phyloP scores from a whole-genome alignment of 768 basidiomycete genomes.

The Suillus variegatus region DNA sequence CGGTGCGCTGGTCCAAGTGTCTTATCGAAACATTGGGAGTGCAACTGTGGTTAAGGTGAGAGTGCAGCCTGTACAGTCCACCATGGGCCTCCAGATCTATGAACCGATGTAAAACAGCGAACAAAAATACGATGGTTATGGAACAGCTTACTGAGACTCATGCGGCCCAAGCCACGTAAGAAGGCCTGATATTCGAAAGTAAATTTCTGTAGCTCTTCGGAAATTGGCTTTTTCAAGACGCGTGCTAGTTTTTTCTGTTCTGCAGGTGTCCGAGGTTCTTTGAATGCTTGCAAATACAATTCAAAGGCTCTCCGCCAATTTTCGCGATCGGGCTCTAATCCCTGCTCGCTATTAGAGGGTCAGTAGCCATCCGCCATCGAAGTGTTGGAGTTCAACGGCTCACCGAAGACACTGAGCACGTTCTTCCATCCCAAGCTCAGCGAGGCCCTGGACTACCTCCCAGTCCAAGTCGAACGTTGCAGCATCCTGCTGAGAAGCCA shows the following conservation, averaged over 20 bases:
- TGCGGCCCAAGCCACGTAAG: constrained; percentile 68
- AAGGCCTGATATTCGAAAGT: constrained; percentile 81
- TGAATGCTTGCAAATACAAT: constrained; percentile 63
- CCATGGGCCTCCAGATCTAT: constrained; percentile 83
- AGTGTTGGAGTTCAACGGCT: not conserved
- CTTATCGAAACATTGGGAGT: constrained; percentile 77
- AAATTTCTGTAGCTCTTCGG: constrained; percentile 50
- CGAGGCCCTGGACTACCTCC: constrained; percentile 59
- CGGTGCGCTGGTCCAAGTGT: constrained; percentile 68
- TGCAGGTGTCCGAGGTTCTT: constrained; percentile 46
- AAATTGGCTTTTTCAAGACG: constrained; percentile 51
- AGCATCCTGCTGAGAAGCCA: constrained; percentile 51
- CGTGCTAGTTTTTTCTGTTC: constrained; percentile 61
- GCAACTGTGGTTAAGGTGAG: constrained; percentile 88
- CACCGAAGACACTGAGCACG: constrained; percentile 40
- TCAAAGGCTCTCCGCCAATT: constrained; percentile 69
- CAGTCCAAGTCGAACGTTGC: constrained; percentile 42
- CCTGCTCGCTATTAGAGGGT: constrained; percentile 28
- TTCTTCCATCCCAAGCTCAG: constrained; percentile 78
- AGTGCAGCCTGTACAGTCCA: constrained; percentile 82
- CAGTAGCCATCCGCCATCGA: not conserved
- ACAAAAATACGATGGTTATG: constrained; percentile 1
- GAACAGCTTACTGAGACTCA: constrained; percentile 70
- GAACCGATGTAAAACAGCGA: constrained; percentile 7
- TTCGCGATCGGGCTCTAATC: constrained; percentile 57